A percentile compares a stretch with the other conserved stretches of the same genome.
Evolutionary conservation across 148 eudicot species (phyloP).

Genomic region (Drosera capensis): DNA sequence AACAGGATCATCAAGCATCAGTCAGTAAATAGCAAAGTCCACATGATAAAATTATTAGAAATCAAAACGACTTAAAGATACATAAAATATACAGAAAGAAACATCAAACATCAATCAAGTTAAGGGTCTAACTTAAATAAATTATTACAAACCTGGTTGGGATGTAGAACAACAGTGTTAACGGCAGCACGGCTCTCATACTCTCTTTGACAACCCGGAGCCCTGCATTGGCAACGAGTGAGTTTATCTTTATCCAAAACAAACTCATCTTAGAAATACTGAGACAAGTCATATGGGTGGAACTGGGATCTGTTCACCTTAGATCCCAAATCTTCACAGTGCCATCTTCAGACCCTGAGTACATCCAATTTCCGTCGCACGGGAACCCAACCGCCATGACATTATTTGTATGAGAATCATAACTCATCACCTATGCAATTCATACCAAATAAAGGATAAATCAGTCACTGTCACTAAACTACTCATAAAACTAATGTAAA

Average conservation of each 20-base stretch:
- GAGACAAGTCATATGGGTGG: too few relatives aligned
- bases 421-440: slow-evolving; percentile 74
- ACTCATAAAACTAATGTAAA: not conserved
- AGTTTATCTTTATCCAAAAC: slow-evolving; percentile 1
- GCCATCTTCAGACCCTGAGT: slow-evolving; percentile 99
- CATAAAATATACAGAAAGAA: too few relatives aligned
- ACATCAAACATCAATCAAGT: not conserved
- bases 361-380: slow-evolving; percentile 98
- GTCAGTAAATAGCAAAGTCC: not conserved
- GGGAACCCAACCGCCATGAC: slow-evolving; percentile 98
- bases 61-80: too few relatives aligned
- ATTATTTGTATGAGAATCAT: slow-evolving; percentile 89
- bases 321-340: slow-evolving; percentile 99
- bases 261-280: not conserved
- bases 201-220: slow-evolving; percentile 96
- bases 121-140: not conserved
- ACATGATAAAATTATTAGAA: not conserved
- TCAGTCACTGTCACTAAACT: slow-evolving; percentile 2
- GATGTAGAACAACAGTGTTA: slow-evolving; percentile 92
- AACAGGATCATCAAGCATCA: too few relatives aligned
- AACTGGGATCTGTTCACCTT: slow-evolving; percentile 39
- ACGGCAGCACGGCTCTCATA: slow-evolving; percentile 99
- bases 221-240: slow-evolving; percentile 26
- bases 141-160: slow-evolving; percentile 58
- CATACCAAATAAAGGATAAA: slow-evolving; percentile 1